Percentiles rank a stretch among this genome's conserved stretches.
Evolutionary conservation across 2,329 filamentous ascomycete species (phyloP).

Genomic region (Penicillium hesseltinei): DNA sequence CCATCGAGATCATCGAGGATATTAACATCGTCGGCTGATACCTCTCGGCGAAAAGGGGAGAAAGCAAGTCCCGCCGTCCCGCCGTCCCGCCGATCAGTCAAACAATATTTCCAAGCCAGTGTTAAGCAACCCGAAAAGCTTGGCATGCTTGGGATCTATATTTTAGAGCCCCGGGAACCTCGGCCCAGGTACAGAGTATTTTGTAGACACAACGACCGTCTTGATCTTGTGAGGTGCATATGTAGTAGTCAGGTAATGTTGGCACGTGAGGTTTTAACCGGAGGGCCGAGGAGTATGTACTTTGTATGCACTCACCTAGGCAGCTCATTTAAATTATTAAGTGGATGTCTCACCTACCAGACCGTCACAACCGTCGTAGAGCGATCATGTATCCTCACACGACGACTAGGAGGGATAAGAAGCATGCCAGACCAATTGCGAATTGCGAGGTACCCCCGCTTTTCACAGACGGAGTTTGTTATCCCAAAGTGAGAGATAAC

Average conservation of each 20-base stretch:
- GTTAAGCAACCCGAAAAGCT: background rate
- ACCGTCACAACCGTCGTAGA: background rate
- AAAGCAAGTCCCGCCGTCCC: background rate
- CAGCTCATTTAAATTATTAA: background rate
- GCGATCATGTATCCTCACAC: background rate
- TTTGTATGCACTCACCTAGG: no score
- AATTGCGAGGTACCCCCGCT: background rate
- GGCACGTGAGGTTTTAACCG: no score
- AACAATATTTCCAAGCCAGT: background rate
- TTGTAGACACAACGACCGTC: background rate
- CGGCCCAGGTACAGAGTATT: background rate
- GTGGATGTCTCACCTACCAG: background rate
- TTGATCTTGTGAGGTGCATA: no score
- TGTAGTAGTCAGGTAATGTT: background rate
- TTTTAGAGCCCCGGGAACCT: background rate
- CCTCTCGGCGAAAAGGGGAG: background rate
- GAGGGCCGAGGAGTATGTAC: background rate
- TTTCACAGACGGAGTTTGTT: background rate
- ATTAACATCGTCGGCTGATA: no score
- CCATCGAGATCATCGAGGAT: background rate
- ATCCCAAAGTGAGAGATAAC: background rate
- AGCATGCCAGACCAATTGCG: background rate
- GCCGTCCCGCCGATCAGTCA: background rate
- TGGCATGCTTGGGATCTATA: background rate
- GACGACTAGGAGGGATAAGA: constrained; percentile 4